Conservation (phyloP, 352 stramenopile species). For the Phytophthora pluvialis region DNA sequence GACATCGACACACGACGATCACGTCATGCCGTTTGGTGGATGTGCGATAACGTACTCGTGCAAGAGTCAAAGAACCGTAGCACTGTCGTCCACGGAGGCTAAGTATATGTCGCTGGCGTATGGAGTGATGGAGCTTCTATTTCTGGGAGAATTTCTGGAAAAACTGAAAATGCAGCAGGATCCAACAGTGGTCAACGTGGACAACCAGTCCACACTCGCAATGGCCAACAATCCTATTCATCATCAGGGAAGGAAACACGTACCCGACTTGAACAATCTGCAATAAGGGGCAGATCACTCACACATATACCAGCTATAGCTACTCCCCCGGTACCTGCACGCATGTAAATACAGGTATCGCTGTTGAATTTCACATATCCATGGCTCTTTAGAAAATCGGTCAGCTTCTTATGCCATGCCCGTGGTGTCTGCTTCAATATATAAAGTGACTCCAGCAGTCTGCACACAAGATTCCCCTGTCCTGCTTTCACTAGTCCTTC, state of each 20-base stretch:
- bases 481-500: constrained; percentile 8
- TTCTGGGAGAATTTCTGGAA: constrained; percentile 10
- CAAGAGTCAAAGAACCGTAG: constrained; percentile 6
- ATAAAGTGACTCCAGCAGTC: constrained; percentile 7
- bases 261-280: too few species aligned
- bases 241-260: too few species aligned
- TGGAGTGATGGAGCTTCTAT: constrained; percentile 17
- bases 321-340: background rate
- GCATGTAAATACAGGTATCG: constrained; percentile 25
- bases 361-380: constrained; percentile 22
- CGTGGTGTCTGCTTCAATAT: constrained; percentile 18
- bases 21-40: constrained; percentile 13
- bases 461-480: constrained; percentile 9
- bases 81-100: constrained; percentile 4
- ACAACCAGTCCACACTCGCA: constrained; percentile 18
- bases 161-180: background rate
- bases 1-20: constrained; percentile 16
- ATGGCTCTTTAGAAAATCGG: constrained; percentile 8
- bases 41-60: constrained; percentile 11
- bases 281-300: constrained; percentile 13
- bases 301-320: constrained; percentile 23
- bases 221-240: constrained; percentile 23
- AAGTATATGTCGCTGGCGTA: constrained; percentile 25
- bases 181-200: constrained; percentile 4
- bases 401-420: constrained; percentile 23